phyloP scores from a whole-genome alignment of 345 rosid species.

The Dimocarpus longan region DNA sequence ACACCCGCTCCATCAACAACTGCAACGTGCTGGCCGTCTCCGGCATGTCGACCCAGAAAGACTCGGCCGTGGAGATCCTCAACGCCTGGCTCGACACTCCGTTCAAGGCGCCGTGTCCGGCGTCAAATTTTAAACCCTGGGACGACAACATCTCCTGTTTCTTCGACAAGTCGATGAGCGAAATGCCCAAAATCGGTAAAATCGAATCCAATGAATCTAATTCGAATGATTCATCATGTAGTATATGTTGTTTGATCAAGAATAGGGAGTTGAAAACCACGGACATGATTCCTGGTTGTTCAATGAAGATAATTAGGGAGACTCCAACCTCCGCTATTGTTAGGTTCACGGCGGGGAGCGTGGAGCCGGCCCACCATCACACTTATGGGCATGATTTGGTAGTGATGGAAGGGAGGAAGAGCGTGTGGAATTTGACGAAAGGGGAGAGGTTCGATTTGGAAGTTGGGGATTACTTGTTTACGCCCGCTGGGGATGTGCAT shows the following conservation, averaged over 20 bases:
- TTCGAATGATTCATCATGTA: slow-evolving; percentile 43
- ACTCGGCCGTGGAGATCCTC: slow-evolving; percentile 63
- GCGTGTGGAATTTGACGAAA: slow-evolving; percentile 84
- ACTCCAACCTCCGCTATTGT: slow-evolving; percentile 81
- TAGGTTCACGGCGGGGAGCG: slow-evolving; percentile 76
- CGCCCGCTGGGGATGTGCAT: slow-evolving; percentile 84
- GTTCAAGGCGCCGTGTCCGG: slow-evolving; percentile 83
- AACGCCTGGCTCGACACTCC: slow-evolving; percentile 70
- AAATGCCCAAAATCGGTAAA: slow-evolving; percentile 58
- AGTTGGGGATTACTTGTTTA: slow-evolving; percentile 74
- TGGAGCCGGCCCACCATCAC: slow-evolving; percentile 94
- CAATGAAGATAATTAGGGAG: slow-evolving; percentile 92
- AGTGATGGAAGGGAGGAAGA: slow-evolving; percentile 73
- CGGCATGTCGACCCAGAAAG: slow-evolving; percentile 56
- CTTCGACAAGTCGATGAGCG: slow-evolving; percentile 51
- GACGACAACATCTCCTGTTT: slow-evolving; percentile 51
- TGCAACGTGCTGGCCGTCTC: slow-evolving; percentile 86
- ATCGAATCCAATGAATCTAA: slow-evolving; percentile 8
- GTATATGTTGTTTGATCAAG: slow-evolving; percentile 66
- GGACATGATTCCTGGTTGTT: slow-evolving; percentile 78
- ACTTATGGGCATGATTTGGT: slow-evolving; percentile 86
- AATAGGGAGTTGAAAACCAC: slow-evolving; percentile 56
- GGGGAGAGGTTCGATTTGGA: slow-evolving; percentile 59
- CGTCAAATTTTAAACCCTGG: slow-evolving; percentile 63
- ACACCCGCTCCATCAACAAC: slow-evolving; percentile 77